Evolutionary conservation across 2,329 filamentous ascomycete genomes (phyloP).

Genomic region (Coniella lustricola): DNA sequence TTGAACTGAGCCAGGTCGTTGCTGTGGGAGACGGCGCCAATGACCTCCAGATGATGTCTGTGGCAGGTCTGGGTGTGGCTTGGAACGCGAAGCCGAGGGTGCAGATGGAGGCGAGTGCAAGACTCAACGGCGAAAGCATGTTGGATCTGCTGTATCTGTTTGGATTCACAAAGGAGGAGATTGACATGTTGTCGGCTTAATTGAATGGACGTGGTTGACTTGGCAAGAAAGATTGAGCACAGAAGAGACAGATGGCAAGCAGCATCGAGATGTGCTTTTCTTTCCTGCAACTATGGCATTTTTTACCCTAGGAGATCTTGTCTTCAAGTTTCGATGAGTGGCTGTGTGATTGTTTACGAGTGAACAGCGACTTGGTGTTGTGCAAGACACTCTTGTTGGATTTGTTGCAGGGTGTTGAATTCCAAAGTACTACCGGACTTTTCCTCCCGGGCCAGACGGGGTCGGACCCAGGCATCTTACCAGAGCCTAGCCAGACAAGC

Average conservation of each 20-base stretch:
- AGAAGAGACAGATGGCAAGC: background rate
- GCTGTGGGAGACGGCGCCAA: conserved; percentile 80
- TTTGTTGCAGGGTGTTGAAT: no score
- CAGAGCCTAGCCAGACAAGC: no score
- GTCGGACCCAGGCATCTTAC: no score
- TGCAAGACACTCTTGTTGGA: no score
- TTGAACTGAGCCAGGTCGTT: conserved; percentile 59
- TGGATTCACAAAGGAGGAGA: conserved; percentile 62
- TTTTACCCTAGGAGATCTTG: no score
- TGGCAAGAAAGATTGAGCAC: no score
- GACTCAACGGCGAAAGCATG: conserved; percentile 64
- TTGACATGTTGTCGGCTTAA: conserved; percentile 38
- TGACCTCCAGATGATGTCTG: conserved; percentile 71
- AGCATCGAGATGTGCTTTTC: background rate
- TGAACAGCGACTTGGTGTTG: no score
- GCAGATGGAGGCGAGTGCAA: conserved; percentile 66
- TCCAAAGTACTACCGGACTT: no score
- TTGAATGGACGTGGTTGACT: background rate
- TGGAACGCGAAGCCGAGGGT: conserved; percentile 81
- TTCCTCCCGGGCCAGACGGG: no score
- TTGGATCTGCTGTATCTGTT: conserved; percentile 68
- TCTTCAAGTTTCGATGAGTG: no score
- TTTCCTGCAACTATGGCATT: background rate
- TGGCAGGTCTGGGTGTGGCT: conserved; percentile 69
- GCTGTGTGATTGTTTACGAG: no score